Percentiles rank a stretch among this genome's conserved stretches.
Evolutionary conservation across 192 early-diverging fungal genomes (phyloP).

Genomic region (Glomus cerebriforme): DNA sequence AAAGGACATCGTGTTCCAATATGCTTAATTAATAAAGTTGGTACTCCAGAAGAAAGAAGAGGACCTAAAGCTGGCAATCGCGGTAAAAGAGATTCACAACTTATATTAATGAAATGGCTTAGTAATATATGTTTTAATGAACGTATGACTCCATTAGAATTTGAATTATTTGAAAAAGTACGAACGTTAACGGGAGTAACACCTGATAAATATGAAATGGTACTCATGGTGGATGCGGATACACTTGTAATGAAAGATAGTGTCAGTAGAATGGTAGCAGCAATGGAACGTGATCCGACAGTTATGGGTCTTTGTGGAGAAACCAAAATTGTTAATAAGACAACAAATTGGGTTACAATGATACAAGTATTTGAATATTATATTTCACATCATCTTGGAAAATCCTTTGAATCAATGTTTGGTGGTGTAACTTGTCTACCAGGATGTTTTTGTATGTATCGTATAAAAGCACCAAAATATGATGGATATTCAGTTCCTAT

Average conservation of each 20-base stretch:
- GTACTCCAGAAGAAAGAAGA: conserved; percentile 65
- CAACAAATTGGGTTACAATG: conserved; percentile 77
- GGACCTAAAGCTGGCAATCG: conserved; percentile 81
- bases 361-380: conserved; percentile 99
- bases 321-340: conserved; percentile 95
- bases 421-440: conserved; percentile 98
- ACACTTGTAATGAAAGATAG: conserved; percentile 80
- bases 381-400: conserved; percentile 93
- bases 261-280: conserved; percentile 83
- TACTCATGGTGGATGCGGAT: conserved; percentile 92
- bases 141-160: conserved; percentile 86
- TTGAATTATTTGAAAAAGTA: conserved; percentile 89
- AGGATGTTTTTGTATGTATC: conserved; percentile 98
- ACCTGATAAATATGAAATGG: conserved; percentile 81
- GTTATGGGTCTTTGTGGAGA: conserved; percentile 99
- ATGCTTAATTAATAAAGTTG: conserved; percentile 74
- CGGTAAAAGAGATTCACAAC: conserved; percentile 96
- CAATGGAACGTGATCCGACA: conserved; percentile 85
- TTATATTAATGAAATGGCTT: conserved; percentile 95
- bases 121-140: conserved; percentile 81
- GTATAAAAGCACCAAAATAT: conserved; percentile 83
- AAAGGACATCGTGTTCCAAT: conserved; percentile 61
- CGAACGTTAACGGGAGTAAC: conserved; percentile 78
- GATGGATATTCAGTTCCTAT: conserved; percentile 77
- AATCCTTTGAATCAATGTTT: conserved; percentile 94